Percentiles rank a stretch among this genome's conserved stretches.
Conservation (phyloP, 2,329 filamentous ascomycete species). For the Cladosporium velox region DNA sequence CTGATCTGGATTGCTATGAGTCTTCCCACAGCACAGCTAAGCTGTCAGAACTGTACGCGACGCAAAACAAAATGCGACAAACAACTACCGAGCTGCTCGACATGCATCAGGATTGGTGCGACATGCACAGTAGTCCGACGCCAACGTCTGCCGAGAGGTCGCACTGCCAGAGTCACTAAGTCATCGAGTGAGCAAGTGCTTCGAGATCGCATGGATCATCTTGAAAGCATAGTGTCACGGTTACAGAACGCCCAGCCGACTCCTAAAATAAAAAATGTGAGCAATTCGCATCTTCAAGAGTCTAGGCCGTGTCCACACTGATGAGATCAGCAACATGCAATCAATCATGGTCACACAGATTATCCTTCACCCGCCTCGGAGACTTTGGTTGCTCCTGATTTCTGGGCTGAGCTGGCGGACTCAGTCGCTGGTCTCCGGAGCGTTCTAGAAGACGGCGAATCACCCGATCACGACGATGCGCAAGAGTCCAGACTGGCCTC, state of each 20-base stretch:
- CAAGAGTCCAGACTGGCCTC: neutral
- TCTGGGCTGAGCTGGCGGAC: constrained; percentile 1
- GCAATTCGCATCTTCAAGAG: neutral
- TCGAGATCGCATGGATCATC: constrained; percentile 1
- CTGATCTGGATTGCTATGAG: neutral
- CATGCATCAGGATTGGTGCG: neutral
- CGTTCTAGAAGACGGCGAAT: neutral
- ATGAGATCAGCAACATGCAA: neutral
- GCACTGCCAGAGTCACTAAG: neutral
- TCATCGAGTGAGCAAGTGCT: neutral
- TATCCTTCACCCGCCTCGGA: neutral
- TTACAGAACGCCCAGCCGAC: neutral
- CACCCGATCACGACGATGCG: neutral
- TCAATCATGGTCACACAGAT: neutral
- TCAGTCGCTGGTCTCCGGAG: neutral
- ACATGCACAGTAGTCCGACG: neutral
- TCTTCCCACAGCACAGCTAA: constrained; percentile 1
- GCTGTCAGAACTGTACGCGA: neutral
- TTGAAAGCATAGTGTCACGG: neutral
- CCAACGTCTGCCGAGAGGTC: neutral
- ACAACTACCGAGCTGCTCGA: neutral
- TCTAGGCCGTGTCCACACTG: neutral
- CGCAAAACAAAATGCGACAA: constrained; percentile 11
- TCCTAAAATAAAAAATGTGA: neutral
- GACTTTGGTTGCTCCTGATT: neutral